Percentiles rank a stretch among this genome's conserved stretches.
phyloP scores from a whole-genome alignment of 305 asterid genomes.

The Nicotiana rustica region DNA sequence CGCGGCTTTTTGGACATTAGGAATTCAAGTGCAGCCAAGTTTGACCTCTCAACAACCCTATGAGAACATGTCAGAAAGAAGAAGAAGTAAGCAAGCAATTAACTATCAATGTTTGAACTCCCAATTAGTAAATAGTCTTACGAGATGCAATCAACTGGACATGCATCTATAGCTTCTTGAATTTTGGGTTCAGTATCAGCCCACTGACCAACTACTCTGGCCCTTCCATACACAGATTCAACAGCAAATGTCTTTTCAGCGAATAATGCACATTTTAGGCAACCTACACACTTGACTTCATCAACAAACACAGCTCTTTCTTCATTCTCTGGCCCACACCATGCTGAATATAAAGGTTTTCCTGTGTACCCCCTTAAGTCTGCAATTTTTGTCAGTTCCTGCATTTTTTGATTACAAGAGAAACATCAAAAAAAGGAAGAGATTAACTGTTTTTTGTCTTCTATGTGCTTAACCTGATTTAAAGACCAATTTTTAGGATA shows the following conservation, averaged over 20 bases:
- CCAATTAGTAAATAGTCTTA: constrained; percentile 39
- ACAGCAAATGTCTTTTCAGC: constrained; percentile 87
- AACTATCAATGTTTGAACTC: background rate
- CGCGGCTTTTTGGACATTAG: constrained; percentile 90
- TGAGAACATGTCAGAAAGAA: constrained; percentile 1
- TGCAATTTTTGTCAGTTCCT: constrained; percentile 81
- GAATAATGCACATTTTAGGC: constrained; percentile 86
- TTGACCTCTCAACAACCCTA: constrained; percentile 76
- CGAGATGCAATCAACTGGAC: constrained; percentile 98
- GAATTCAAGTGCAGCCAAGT: constrained; percentile 89
- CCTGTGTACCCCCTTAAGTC: constrained; percentile 92
- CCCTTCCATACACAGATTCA: constrained; percentile 85
- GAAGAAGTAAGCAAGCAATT: background rate
- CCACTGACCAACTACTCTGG: constrained; percentile 91
- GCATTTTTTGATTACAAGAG: constrained; percentile 32
- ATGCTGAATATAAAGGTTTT: constrained; percentile 75
- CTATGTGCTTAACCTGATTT: background rate
- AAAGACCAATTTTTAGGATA: background rate
- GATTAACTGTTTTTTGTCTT: background rate
- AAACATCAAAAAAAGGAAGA: background rate
- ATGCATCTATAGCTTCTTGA: constrained; percentile 76
- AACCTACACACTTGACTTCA: constrained; percentile 92
- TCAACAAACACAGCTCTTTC: constrained; percentile 86
- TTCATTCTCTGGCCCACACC: constrained; percentile 80
- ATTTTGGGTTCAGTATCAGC: constrained; percentile 85